These are phyloP conservation scores for Puya raimondii DNA, from an alignment of 176 grass and related monocot species.

Conservation along the genomic window DNA sequence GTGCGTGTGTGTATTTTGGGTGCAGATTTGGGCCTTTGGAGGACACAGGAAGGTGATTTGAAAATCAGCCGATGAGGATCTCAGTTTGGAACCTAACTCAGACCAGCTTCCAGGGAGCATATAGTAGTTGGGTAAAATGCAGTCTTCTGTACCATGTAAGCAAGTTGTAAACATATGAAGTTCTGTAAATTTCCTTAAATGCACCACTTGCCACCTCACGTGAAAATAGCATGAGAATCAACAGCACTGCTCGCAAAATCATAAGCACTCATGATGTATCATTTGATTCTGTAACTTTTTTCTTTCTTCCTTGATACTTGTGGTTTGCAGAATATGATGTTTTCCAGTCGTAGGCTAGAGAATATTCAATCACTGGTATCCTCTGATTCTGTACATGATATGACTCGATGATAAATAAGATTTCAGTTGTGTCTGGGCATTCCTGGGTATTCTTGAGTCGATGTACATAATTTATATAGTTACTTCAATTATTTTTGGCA, in stretches of 20 bases:
- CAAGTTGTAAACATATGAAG: not conserved
- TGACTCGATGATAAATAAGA: too few species aligned
- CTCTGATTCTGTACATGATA: not conserved
- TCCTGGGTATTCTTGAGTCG: too few species aligned
- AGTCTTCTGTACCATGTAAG: conserved; percentile 1
- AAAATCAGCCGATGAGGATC: conserved; percentile 2
- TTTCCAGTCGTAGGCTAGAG: not conserved
- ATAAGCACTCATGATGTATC: not conserved
- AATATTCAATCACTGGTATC: not conserved
- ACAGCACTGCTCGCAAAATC: not conserved
- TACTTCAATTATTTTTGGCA: too few species aligned
- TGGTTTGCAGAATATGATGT: not conserved
- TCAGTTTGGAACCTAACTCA: not conserved
- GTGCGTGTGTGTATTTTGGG: conserved; percentile 1
- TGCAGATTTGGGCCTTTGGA: conserved; percentile 98
- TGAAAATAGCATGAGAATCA: conserved; percentile 2
- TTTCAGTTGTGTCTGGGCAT: too few species aligned
- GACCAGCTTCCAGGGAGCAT: not conserved
- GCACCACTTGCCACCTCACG: not conserved
- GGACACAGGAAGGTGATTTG: conserved; percentile 83
- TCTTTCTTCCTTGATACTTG: not conserved
- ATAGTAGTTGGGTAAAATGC: not conserved
- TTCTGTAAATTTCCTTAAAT: not conserved
- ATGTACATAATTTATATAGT: too few species aligned
- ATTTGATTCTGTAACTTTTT: not conserved